These are phyloP conservation scores for Angophora floribunda DNA, from an alignment of 345 rosid genomes.

Conservation along the genomic window DNA sequence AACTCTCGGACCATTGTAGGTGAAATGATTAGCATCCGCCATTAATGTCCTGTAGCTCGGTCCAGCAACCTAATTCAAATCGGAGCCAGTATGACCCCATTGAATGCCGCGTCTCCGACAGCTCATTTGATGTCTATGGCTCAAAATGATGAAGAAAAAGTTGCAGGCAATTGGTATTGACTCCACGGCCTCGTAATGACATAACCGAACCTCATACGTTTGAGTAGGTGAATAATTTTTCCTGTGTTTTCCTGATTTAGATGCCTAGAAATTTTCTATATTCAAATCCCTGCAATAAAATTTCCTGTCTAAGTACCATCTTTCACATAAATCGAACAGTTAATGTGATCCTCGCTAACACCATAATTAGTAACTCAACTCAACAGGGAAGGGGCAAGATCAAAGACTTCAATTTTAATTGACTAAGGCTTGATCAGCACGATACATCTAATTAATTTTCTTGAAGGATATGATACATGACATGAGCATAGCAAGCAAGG, in stretches of 20 bases:
- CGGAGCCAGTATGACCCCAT: neutral
- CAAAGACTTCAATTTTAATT: neutral
- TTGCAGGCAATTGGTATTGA: neutral
- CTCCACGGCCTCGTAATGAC: neutral
- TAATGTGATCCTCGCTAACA: neutral
- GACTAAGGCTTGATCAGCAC: neutral
- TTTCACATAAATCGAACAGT: neutral
- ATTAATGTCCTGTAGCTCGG: slow-evolving; percentile 1
- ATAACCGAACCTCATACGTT: neutral
- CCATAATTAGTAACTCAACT: neutral
- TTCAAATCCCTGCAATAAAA: neutral
- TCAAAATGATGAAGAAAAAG: neutral
- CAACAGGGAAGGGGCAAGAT: neutral
- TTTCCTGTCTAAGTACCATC: neutral
- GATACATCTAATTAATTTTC: neutral
- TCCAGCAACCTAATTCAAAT: neutral
- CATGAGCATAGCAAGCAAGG: neutral
- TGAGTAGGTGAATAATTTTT: neutral
- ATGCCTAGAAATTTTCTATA: neutral
- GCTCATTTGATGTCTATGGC: neutral
- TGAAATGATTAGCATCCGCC: slow-evolving; percentile 4
- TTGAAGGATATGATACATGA: neutral
- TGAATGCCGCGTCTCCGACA: neutral
- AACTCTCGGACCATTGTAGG: neutral
- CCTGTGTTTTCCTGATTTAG: neutral